These are phyloP conservation scores for Hemileccinum rubropunctum DNA, from an alignment of 768 basidiomycete species.

Conservation along the genomic window DNA sequence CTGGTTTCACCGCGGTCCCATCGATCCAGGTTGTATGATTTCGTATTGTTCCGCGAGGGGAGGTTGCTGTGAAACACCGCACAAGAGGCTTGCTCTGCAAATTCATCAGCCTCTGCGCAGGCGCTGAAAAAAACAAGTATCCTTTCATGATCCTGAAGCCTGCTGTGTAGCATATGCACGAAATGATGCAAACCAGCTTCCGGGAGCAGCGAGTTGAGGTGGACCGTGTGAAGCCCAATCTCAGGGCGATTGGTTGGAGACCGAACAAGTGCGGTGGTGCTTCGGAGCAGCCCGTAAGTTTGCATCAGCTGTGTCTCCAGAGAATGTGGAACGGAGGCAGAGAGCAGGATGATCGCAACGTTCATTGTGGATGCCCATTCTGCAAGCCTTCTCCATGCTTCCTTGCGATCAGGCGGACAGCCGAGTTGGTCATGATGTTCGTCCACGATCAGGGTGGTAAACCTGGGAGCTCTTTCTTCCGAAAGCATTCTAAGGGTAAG, in stretches of 20 bases:
- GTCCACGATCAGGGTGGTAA: background rate
- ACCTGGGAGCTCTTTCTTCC: background rate
- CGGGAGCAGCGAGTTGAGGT: background rate
- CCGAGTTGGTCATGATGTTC: slow-evolving; percentile 7
- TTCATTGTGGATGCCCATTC: background rate
- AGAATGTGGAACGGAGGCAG: background rate
- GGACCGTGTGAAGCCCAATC: slow-evolving; percentile 1
- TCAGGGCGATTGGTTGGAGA: background rate
- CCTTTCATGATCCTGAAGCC: background rate
- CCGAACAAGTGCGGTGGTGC: background rate
- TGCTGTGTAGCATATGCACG: background rate
- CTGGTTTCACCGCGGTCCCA: background rate
- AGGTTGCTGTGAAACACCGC: slow-evolving; percentile 3
- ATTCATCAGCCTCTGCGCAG: background rate
- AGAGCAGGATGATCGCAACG: slow-evolving; percentile 1
- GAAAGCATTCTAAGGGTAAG: background rate
- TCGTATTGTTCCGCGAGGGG: background rate
- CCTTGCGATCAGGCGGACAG: background rate
- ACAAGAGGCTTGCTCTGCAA: background rate
- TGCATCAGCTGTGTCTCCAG: background rate
- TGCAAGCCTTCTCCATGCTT: background rate
- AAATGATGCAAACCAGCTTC: background rate
- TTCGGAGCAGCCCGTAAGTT: background rate
- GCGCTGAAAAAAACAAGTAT: slow-evolving; percentile 2
- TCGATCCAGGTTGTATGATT: background rate